Conservation (phyloP, 2,329 filamentous ascomycete species). For the Aspergillus brunneoviolaceus region DNA sequence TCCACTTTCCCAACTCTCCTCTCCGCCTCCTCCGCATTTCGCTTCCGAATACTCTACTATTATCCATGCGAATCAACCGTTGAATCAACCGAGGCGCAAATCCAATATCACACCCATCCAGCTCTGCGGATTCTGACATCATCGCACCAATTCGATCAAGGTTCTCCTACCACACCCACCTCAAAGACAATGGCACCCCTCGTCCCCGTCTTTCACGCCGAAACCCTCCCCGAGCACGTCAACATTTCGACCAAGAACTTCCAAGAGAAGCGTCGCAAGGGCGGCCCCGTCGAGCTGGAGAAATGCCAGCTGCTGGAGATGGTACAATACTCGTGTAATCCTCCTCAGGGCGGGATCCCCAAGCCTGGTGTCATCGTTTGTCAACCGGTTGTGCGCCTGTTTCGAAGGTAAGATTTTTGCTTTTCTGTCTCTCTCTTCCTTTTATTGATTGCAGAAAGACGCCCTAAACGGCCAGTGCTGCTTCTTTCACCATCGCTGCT, state of each 20-base stretch:
- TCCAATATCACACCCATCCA: not conserved
- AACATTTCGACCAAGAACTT: constrained; percentile 47
- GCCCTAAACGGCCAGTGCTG: too few relatives aligned
- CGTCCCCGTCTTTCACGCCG: constrained; percentile 53
- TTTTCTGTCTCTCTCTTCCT: not conserved
- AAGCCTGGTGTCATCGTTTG: constrained; percentile 51
- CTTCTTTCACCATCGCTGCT: too few relatives aligned
- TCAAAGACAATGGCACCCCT: constrained; percentile 55
- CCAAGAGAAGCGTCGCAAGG: constrained; percentile 54
- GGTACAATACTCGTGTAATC: constrained; percentile 62
- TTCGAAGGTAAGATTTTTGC: constrained; percentile 49
- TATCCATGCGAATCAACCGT: too few relatives aligned
- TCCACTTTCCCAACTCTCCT: not conserved
- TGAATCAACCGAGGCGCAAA: not conserved
- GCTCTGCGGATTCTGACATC: not conserved
- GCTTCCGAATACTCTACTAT: too few relatives aligned
- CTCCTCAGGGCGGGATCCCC: constrained; percentile 45
- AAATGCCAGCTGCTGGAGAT: constrained; percentile 60
- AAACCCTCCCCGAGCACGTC: constrained; percentile 52
- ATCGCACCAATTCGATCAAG: too few relatives aligned
- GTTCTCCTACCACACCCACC: not conserved
- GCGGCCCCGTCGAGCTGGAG: constrained; percentile 50
- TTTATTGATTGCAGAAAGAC: not conserved
- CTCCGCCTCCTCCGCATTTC: not conserved
- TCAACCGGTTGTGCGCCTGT: constrained; percentile 57